A percentile compares a stretch with the other conserved stretches of the same genome.
phyloP scores from a whole-genome alignment of 805 yeast genomes.

The Teunomyces panamensis region DNA sequence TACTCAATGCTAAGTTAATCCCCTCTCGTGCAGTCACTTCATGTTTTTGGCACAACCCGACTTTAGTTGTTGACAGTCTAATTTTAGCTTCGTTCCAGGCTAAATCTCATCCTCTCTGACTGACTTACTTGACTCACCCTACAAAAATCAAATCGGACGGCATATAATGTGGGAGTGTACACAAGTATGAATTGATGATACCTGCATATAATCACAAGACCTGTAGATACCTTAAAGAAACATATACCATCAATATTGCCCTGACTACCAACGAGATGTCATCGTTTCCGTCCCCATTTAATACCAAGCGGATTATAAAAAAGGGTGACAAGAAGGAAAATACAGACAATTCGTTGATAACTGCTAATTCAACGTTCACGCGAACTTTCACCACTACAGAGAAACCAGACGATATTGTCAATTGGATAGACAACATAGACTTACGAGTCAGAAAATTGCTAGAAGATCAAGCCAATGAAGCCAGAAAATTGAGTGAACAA shows the following conservation, averaged over 20 bases:
- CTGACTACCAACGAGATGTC: neutral
- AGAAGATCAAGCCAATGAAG: constrained; percentile 16
- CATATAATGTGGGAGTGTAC: too few relatives aligned
- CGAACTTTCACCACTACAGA: neutral
- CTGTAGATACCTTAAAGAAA: neutral
- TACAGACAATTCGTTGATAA: neutral
- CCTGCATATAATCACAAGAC: neutral
- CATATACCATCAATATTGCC: neutral
- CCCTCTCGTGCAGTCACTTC: too few relatives aligned
- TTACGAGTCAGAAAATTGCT: constrained; percentile 17
- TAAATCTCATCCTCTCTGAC: too few relatives aligned
- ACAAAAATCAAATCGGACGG: too few relatives aligned
- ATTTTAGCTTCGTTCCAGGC: too few relatives aligned
- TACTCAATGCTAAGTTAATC: too few relatives aligned
- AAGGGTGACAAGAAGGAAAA: neutral
- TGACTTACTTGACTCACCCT: too few relatives aligned
- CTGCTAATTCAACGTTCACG: neutral
- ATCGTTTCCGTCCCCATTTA: constrained; percentile 22
- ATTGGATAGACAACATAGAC: constrained; percentile 31
- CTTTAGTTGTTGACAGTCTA: too few relatives aligned
- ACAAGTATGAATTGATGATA: neutral
- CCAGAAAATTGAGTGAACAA: constrained; percentile 10
- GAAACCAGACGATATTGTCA: constrained; percentile 18
- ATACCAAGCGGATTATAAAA: constrained; percentile 8
- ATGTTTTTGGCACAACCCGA: too few relatives aligned